Evolutionary conservation across 805 yeast genomes (phyloP).

Genomic region (Ogataea siamensis): DNA sequence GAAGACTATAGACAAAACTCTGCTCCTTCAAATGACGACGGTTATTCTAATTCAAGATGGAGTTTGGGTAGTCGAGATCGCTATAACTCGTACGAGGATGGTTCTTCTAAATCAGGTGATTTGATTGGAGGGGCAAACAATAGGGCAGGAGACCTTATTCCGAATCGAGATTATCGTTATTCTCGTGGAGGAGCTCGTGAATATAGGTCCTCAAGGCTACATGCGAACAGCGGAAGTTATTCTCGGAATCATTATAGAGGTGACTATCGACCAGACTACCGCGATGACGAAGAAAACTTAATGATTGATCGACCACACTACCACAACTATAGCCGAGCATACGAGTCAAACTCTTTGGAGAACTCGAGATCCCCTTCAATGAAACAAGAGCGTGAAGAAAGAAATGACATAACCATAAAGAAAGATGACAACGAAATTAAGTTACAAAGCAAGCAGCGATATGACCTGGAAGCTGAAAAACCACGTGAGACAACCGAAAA

Average conservation of each 20-base stretch:
- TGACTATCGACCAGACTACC: slow-evolving; percentile 16
- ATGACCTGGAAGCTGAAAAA: no score
- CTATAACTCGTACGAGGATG: slow-evolving; percentile 12
- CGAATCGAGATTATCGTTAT: slow-evolving; percentile 18
- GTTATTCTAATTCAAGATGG: slow-evolving; percentile 10
- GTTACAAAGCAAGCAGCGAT: background rate
- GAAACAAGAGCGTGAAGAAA: slow-evolving; percentile 4
- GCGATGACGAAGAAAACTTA: slow-evolving; percentile 15
- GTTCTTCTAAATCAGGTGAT: slow-evolving; percentile 23
- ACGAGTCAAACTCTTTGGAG: slow-evolving; percentile 2
- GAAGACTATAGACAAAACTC: slow-evolving; percentile 13
- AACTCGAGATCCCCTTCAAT: slow-evolving; percentile 6
- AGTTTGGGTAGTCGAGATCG: slow-evolving; percentile 15
- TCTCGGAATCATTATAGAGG: slow-evolving; percentile 16
- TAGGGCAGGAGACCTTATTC: slow-evolving; percentile 24
- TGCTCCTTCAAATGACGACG: slow-evolving; percentile 11
- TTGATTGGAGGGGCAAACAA: slow-evolving; percentile 20
- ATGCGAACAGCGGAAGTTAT: slow-evolving; percentile 11
- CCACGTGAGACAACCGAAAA: no score
- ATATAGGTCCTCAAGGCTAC: slow-evolving; percentile 14
- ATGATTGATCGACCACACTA: slow-evolving; percentile 7
- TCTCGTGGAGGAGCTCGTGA: slow-evolving; percentile 17
- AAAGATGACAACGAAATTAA: background rate
- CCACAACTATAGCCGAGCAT: slow-evolving; percentile 1
- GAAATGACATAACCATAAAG: background rate